These are phyloP conservation scores for Fusarium sp. DNA, from an alignment of 2,329 filamentous ascomycete genomes.

Conservation along the genomic window DNA sequence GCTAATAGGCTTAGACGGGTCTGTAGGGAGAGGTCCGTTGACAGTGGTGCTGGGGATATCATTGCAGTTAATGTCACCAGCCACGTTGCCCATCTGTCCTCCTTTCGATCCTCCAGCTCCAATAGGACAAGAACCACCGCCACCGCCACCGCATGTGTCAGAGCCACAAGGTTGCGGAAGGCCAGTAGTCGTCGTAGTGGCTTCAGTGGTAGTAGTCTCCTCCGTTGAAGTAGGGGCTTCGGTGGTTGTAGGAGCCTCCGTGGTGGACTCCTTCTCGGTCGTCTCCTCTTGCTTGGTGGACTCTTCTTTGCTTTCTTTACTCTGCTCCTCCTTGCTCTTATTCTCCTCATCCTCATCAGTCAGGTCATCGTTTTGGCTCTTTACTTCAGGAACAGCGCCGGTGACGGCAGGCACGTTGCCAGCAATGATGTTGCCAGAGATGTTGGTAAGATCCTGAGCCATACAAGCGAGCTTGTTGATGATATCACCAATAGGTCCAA, in stretches of 20 bases:
- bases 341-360: constrained; percentile 16
- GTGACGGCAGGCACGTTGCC: constrained; percentile 30
- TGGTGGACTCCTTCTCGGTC: constrained; percentile 9
- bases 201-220: constrained; percentile 30
- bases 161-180: constrained; percentile 18
- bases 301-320: constrained; percentile 27
- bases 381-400: neutral
- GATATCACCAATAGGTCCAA: constrained; percentile 22
- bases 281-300: constrained; percentile 22
- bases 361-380: constrained; percentile 26
- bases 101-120: constrained; percentile 13
- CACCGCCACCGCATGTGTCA: constrained; percentile 22
- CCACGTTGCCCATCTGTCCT: constrained; percentile 7
- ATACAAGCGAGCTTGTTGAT: constrained; percentile 35
- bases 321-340: constrained; percentile 18
- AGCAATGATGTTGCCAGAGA: constrained; percentile 13
- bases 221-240: neutral
- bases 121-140: constrained; percentile 26
- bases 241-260: neutral
- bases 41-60: constrained; percentile 25
- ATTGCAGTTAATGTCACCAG: constrained; percentile 7
- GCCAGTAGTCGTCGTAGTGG: constrained; percentile 9
- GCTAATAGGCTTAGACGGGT: neutral
- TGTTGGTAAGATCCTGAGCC: constrained; percentile 20
- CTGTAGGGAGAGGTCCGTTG: constrained; percentile 18